Conservation (phyloP, 2,329 filamentous ascomycete genomes). For the Aspergillus brasiliensis region DNA sequence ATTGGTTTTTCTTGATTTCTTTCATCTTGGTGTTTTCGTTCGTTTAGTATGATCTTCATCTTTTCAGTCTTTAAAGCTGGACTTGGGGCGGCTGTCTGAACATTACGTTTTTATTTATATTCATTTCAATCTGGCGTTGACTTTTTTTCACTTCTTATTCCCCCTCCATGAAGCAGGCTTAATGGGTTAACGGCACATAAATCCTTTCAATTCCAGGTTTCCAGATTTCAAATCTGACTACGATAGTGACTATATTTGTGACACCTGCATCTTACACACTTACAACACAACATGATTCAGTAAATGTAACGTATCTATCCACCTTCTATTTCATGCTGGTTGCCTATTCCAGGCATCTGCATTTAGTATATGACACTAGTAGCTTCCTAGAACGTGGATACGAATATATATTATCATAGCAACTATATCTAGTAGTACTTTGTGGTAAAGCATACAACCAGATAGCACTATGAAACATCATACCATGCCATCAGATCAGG, state of each 20-base stretch:
- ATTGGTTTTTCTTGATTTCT: conserved; percentile 5
- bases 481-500: too few relatives aligned
- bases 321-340: not conserved
- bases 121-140: not conserved
- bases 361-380: too few relatives aligned
- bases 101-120: conserved; percentile 3
- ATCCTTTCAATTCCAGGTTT: not conserved
- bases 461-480: too few relatives aligned
- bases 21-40: not conserved
- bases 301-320: too few relatives aligned
- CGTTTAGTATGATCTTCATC: conserved; percentile 3
- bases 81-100: conserved; percentile 20
- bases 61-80: not conserved
- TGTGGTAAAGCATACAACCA: too few relatives aligned
- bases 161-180: conserved; percentile 7
- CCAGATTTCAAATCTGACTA: not conserved
- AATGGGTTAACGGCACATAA: not conserved
- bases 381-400: too few relatives aligned
- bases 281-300: not conserved
- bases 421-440: too few relatives aligned
- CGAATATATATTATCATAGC: too few relatives aligned
- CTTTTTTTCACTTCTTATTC: not conserved
- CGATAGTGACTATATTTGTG: not conserved
- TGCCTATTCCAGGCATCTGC: not conserved
- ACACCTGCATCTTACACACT: not conserved